Percentiles rank a stretch among this genome's conserved stretches.
These are phyloP conservation scores for Boletus insuetus DNA, from an alignment of 768 basidiomycete species.

Conservation along the genomic window DNA sequence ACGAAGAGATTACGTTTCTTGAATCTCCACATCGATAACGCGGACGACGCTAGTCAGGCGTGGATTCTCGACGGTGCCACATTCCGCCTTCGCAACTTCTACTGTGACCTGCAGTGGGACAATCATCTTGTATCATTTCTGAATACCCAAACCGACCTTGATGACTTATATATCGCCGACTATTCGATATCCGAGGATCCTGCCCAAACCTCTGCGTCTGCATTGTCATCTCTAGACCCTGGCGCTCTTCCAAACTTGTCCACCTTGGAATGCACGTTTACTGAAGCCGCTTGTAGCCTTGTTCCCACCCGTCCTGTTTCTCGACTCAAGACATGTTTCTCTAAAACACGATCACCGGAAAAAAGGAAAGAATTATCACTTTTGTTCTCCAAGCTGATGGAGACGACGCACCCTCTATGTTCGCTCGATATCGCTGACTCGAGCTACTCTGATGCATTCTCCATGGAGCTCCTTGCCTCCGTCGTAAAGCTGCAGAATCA, in stretches of 20 bases:
- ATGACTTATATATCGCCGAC: constrained; percentile 36
- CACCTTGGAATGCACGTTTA: constrained; percentile 64
- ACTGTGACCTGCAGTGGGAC: constrained; percentile 70
- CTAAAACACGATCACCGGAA: constrained; percentile 43
- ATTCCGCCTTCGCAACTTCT: constrained; percentile 59
- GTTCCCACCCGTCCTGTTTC: constrained; percentile 58
- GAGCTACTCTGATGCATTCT: constrained; percentile 51
- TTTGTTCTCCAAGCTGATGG: constrained; percentile 46
- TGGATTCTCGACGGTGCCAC: constrained; percentile 41
- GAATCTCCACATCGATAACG: constrained; percentile 41
- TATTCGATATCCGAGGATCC: constrained; percentile 22
- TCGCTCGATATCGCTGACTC: constrained; percentile 65
- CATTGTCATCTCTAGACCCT: constrained; percentile 20
- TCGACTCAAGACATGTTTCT: constrained; percentile 68
- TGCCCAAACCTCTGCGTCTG: constrained; percentile 10
- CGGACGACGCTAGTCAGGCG: constrained; percentile 27
- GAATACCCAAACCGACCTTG: constrained; percentile 23
- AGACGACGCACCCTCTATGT: constrained; percentile 42
- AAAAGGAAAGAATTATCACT: constrained; percentile 52
- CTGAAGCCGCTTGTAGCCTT: constrained; percentile 57
- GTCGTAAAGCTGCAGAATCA: constrained; percentile 37
- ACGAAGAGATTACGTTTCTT: constrained; percentile 49
- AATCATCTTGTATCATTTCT: constrained; percentile 40
- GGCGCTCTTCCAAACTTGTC: constrained; percentile 48
- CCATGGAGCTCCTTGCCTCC: constrained; percentile 48